These are phyloP conservation scores for Mediolabrus comicus DNA, from an alignment of 108 stramenopile genomes.

Conservation along the genomic window DNA sequence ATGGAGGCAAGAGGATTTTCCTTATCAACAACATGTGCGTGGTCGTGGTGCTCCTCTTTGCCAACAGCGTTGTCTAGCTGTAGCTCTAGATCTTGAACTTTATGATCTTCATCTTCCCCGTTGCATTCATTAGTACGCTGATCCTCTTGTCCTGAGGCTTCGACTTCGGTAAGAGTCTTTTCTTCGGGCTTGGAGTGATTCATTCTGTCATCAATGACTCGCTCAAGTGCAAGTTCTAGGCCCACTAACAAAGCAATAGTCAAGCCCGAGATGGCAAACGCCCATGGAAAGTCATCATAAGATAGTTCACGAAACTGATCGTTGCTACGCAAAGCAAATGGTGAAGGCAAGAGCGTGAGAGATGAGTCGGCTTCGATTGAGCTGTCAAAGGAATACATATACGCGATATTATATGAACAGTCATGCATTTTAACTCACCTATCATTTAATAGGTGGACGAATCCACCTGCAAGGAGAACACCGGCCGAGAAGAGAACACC, in stretches of 20 bases:
- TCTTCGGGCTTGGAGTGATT: not conserved
- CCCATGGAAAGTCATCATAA: not conserved
- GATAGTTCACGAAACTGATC: not conserved
- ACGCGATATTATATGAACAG: too few species aligned
- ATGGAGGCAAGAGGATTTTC: slow-evolving; percentile 17
- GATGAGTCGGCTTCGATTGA: not conserved
- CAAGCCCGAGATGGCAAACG: not conserved
- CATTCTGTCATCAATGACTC: not conserved
- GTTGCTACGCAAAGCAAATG: not conserved
- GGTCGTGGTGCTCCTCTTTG: not conserved
- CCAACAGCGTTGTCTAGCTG: not conserved
- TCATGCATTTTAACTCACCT: not conserved
- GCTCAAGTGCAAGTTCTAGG: not conserved
- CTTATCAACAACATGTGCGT: not conserved
- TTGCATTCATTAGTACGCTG: not conserved
- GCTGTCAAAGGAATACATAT: not conserved
- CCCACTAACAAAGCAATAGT: not conserved
- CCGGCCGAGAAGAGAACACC: slow-evolving; percentile 14
- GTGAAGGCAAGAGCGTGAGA: not conserved
- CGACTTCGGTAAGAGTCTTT: too few species aligned
- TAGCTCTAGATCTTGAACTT: not conserved
- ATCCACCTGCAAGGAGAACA: slow-evolving; percentile 10
- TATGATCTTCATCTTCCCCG: not conserved
- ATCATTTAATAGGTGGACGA: slow-evolving; percentile 8
- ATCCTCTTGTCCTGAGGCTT: not conserved